A percentile compares a stretch with the other conserved stretches of the same genome.
Conservation (phyloP, 2,329 filamentous ascomycete genomes). For the Dothistroma pini region DNA sequence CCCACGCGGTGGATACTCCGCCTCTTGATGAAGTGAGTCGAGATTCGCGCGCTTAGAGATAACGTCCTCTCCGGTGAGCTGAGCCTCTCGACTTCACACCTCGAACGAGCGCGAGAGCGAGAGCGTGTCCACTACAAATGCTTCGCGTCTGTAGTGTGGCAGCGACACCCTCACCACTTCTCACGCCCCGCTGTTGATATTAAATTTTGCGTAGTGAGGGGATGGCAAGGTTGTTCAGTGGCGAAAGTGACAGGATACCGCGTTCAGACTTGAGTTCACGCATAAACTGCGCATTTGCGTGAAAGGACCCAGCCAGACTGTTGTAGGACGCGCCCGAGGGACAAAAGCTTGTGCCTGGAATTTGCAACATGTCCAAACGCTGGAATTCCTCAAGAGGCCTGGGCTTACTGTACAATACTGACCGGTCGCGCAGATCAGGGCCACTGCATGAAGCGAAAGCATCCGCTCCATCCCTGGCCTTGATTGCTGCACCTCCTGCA, state of each 20-base stretch:
- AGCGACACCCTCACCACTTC: background rate
- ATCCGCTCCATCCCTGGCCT: constrained; percentile 4
- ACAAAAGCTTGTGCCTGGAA: constrained; percentile 3
- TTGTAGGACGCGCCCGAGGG: background rate
- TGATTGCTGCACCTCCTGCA: constrained; percentile 5
- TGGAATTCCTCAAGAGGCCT: background rate
- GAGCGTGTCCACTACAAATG: background rate
- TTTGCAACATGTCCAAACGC: background rate
- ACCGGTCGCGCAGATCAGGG: background rate
- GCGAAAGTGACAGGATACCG: background rate
- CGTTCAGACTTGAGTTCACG: background rate
- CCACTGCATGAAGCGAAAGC: constrained; percentile 6
- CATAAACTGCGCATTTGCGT: background rate
- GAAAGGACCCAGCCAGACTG: background rate
- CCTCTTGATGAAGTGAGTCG: background rate
- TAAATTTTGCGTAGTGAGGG: background rate
- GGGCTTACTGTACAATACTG: background rate
- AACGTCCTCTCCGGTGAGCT: background rate
- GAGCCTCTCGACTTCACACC: background rate
- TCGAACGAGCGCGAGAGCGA: background rate
- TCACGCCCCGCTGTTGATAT: background rate
- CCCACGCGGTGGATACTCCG: background rate
- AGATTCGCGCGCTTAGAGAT: background rate
- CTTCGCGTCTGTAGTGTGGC: background rate
- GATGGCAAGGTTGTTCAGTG: background rate